Evolutionary conservation across 441 rosid species (phyloP).

Genomic region (Adansonia madagascariensis): DNA sequence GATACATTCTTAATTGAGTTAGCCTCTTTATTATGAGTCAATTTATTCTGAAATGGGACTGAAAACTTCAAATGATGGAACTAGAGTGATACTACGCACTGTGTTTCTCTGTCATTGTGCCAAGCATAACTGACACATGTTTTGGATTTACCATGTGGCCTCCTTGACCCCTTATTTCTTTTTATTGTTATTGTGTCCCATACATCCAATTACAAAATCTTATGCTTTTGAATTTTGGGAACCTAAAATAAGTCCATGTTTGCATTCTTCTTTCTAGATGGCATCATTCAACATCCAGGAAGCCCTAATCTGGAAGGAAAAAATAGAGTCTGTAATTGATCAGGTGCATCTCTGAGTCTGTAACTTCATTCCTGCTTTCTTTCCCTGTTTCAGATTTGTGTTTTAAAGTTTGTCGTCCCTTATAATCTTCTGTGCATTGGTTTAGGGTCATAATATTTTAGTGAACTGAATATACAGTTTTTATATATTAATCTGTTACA

Average conservation of each 20-base stretch:
- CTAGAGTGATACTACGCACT: neutral
- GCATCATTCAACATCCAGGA: conserved; percentile 99
- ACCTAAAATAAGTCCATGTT: conserved; percentile 32
- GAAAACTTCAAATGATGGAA: neutral
- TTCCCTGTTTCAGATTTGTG: neutral
- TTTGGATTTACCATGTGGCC: neutral
- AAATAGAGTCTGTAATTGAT: conserved; percentile 88
- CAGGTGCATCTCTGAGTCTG: conserved; percentile 52
- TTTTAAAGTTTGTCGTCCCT: conserved; percentile 1
- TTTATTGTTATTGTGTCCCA: neutral
- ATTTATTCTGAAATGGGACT: neutral
- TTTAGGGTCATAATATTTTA: neutral
- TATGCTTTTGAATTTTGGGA: conserved; percentile 3
- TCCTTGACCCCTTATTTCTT: conserved; percentile 18
- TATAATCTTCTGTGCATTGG: neutral
- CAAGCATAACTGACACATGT: neutral
- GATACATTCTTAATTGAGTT: conserved; percentile 3
- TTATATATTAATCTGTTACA: neutral
- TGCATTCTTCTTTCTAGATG: conserved; percentile 66
- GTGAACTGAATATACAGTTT: neutral
- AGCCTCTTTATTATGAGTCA: conserved; percentile 16
- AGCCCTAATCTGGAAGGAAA: conserved; percentile 92
- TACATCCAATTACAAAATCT: conserved; percentile 12
- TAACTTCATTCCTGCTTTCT: neutral
- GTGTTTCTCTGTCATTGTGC: conserved; percentile 11